These are phyloP conservation scores for Mycena rosella DNA, from an alignment of 768 basidiomycete genomes.

Conservation along the genomic window DNA sequence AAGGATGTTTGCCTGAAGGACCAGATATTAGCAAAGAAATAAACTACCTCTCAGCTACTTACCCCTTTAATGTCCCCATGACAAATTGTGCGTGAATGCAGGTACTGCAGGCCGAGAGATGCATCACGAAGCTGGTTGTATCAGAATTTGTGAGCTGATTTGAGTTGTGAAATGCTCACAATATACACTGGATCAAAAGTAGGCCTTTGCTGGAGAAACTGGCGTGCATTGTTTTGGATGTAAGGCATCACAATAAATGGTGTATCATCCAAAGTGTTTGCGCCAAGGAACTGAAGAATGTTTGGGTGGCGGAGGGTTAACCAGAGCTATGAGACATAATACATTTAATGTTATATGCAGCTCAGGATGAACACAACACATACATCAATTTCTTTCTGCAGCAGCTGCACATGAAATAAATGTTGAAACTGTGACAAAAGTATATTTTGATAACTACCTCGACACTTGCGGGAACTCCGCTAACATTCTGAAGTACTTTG, in stretches of 20 bases:
- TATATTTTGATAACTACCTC: not conserved
- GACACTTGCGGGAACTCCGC: not conserved
- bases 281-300: conserved; percentile 62
- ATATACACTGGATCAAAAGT: conserved; percentile 18
- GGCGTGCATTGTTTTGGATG: conserved; percentile 3
- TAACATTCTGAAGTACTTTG: not conserved
- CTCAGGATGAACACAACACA: conserved; percentile 50
- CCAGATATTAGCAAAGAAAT: not conserved
- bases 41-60: not conserved
- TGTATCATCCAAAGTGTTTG: conserved; percentile 22
- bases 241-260: conserved; percentile 29
- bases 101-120: conserved; percentile 41
- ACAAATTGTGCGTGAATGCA: conserved; percentile 43
- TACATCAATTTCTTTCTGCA: conserved; percentile 15
- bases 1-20: conserved; percentile 38
- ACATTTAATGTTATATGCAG: not conserved
- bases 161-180: not conserved
- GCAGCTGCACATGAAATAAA: not conserved
- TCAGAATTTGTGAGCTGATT: not conserved
- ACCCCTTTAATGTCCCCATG: conserved; percentile 48
- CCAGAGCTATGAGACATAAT: conserved; percentile 3
- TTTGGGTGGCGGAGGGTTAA: conserved; percentile 73
- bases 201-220: conserved; percentile 5
- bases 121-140: conserved; percentile 39
- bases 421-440: not conserved